A percentile compares a stretch with the other conserved stretches of the same genome.
Evolutionary conservation across 495 filamentous ascomycete species (phyloP).

Genomic region (Choiromyces venosus): DNA sequence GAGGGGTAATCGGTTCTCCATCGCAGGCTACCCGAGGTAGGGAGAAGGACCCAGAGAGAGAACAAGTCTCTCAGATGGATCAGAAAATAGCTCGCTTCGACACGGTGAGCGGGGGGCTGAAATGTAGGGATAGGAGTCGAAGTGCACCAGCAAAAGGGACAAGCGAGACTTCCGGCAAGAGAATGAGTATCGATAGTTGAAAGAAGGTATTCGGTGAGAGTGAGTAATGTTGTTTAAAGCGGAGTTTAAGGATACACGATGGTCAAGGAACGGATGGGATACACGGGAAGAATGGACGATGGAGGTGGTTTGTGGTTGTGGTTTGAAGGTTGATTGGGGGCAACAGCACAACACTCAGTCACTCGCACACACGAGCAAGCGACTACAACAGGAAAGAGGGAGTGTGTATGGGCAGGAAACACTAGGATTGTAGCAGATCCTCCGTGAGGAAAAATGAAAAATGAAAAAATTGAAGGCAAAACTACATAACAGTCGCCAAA

Average conservation of each 20-base stretch:
- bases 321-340: background rate
- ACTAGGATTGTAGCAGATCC: background rate
- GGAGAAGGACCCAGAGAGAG: background rate
- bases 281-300: background rate
- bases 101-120: background rate
- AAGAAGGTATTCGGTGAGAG: background rate
- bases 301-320: background rate
- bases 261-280: background rate
- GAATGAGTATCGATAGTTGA: background rate
- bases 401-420: background rate
- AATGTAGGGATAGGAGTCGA: background rate
- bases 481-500: background rate
- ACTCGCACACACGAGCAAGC: background rate
- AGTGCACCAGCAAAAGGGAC: background rate
- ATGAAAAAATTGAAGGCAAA: background rate
- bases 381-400: background rate
- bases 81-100: background rate
- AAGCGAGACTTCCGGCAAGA: background rate
- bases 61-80: background rate
- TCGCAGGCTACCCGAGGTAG: slow-evolving; percentile 1
- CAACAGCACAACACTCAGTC: background rate
- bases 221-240: background rate
- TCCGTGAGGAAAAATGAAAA: no score
- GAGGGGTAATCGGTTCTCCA: slow-evolving; percentile 35
- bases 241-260: background rate